A percentile compares a stretch with the other conserved stretches of the same genome.
These are phyloP conservation scores for Begonia fuchsioides DNA, from an alignment of 306 rosid genomes.

Conservation along the genomic window DNA sequence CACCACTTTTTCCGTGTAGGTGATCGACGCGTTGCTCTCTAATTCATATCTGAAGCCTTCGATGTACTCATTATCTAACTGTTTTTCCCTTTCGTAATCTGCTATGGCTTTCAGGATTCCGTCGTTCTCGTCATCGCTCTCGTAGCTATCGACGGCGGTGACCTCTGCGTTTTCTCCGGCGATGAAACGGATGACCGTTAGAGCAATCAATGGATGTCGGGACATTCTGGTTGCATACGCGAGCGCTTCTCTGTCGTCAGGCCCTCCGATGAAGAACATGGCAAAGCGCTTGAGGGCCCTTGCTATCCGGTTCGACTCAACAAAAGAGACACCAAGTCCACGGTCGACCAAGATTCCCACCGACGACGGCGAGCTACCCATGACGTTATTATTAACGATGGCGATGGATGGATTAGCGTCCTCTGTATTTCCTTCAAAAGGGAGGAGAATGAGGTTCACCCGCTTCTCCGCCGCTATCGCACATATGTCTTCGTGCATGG, in stretches of 20 bases:
- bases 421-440: conserved; percentile 19
- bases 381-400: conserved; percentile 13
- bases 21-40: conserved; percentile 6
- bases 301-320: not conserved
- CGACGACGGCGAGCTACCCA: conserved; percentile 19
- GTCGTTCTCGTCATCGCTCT: not conserved
- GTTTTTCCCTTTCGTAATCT: conserved; percentile 11
- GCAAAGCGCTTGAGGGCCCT: conserved; percentile 6
- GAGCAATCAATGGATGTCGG: conserved; percentile 11
- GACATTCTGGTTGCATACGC: conserved; percentile 47
- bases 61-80: conserved; percentile 11
- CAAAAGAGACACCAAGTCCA: conserved; percentile 6
- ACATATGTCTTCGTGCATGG: conserved; percentile 34
- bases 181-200: conserved; percentile 25
- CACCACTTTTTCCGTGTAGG: conserved; percentile 10
- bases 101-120: conserved; percentile 10
- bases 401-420: conserved; percentile 15
- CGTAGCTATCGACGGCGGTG: not conserved
- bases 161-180: conserved; percentile 11
- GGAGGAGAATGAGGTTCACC: conserved; percentile 17
- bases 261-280: conserved; percentile 27
- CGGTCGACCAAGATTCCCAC: conserved; percentile 23
- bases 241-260: conserved; percentile 53
- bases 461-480: conserved; percentile 25
- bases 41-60: conserved; percentile 8